phyloP scores from a whole-genome alignment of 495 filamentous ascomycete species.

The Hypoxylon lienhwacheense region DNA sequence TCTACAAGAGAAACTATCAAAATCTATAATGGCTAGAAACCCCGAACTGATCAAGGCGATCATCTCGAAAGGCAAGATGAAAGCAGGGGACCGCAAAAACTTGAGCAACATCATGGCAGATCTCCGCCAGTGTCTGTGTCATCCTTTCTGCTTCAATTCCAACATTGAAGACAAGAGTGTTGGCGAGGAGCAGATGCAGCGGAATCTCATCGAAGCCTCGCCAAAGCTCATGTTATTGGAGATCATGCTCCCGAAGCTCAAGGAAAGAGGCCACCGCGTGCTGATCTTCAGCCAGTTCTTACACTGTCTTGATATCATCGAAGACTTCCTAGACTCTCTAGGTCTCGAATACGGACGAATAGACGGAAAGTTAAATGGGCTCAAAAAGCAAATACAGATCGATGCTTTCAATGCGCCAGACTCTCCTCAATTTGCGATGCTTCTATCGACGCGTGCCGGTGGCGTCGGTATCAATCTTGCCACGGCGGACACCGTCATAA shows the following conservation, averaged over 20 bases:
- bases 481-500: conserved; percentile 96
- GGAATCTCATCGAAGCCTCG: conserved; percentile 86
- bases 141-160: conserved; percentile 90
- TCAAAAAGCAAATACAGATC: conserved; percentile 91
- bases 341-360: conserved; percentile 73
- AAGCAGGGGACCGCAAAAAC: conserved; percentile 69
- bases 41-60: conserved; percentile 86
- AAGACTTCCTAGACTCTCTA: conserved; percentile 82
- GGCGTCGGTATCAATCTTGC: conserved; percentile 98
- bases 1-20: conserved; percentile 92
- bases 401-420: conserved; percentile 88
- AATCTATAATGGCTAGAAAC: conserved; percentile 88
- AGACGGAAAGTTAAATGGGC: conserved; percentile 75
- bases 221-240: conserved; percentile 86
- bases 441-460: conserved; percentile 90
- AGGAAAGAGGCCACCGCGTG: conserved; percentile 85
- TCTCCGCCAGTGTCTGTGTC: conserved; percentile 89
- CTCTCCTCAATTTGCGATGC: conserved; percentile 82
- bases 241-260: conserved; percentile 86
- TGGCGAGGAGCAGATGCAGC: conserved; percentile 57
- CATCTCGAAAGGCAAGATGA: conserved; percentile 65
- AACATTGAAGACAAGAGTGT: conserved; percentile 79
- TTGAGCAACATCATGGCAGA: conserved; percentile 95
- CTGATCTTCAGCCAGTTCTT: conserved; percentile 97
- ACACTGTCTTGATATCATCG: conserved; percentile 81